These are phyloP conservation scores for Penicillium sp. DNA, from an alignment of 2,329 filamentous ascomycete genomes.

Conservation along the genomic window DNA sequence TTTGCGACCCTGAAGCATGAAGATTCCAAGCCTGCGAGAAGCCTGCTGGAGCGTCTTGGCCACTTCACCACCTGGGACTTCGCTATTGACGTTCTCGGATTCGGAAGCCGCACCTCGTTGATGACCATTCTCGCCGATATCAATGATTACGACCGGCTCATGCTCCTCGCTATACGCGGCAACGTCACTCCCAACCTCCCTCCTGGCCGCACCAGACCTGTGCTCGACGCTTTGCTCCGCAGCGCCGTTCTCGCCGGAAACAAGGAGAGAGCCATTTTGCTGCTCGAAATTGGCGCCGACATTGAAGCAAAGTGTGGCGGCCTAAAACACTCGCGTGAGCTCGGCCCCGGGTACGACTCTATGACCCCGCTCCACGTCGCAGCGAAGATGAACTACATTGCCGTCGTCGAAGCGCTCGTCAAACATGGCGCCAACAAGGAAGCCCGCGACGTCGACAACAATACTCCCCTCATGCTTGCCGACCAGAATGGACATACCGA, in stretches of 20 bases:
- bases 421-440: not conserved
- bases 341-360: not conserved
- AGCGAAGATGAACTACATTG: not conserved
- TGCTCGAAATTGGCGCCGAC: not conserved
- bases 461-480: not conserved
- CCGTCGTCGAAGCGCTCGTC: not conserved
- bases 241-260: not conserved
- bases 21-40: not conserved
- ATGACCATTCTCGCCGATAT: not conserved
- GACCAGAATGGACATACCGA: not conserved
- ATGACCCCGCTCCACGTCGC: not conserved
- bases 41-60: not conserved
- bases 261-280: not conserved
- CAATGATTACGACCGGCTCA: not conserved
- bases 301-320: not conserved
- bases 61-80: not conserved
- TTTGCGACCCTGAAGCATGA: not conserved
- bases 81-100: not conserved
- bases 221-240: not conserved
- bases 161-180: not conserved
- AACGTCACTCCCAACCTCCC: not conserved
- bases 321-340: not conserved
- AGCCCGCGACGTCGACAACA: not conserved
- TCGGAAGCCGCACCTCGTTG: not conserved
- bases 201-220: not conserved